Percentiles rank a stretch among this genome's conserved stretches.
These are phyloP conservation scores for Kurtzmaniella quercitrusa DNA, from an alignment of 1,139 yeast species.

Conservation along the genomic window DNA sequence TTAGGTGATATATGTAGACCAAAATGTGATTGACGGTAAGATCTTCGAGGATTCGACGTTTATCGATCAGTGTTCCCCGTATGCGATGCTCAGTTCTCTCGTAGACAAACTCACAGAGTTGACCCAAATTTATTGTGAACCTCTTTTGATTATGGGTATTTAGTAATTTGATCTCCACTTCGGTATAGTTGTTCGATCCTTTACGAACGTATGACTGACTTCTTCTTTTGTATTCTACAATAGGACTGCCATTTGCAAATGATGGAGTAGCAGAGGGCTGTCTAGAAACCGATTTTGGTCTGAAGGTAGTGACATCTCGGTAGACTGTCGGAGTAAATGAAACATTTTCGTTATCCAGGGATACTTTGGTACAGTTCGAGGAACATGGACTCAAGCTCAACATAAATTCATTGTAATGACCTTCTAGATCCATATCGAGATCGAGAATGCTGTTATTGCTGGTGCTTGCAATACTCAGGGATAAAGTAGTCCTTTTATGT, in stretches of 20 bases:
- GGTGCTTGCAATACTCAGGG: not conserved
- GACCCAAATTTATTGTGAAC: slow-evolving; percentile 1
- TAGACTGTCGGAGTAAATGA: not conserved
- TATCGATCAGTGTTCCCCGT: not conserved
- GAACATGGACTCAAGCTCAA: slow-evolving; percentile 17
- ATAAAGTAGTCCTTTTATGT: slow-evolving; percentile 9
- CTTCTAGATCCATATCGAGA: slow-evolving; percentile 4
- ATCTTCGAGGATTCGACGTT: slow-evolving; percentile 5
- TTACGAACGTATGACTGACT: slow-evolving; percentile 8
- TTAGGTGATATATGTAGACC: slow-evolving; percentile 14
- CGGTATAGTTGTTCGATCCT: slow-evolving; percentile 11
- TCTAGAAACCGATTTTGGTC: not conserved
- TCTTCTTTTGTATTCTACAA: slow-evolving; percentile 4
- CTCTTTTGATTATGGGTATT: slow-evolving; percentile 8
- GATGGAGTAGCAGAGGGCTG: not conserved
- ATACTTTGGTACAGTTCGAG: slow-evolving; percentile 9
- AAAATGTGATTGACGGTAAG: slow-evolving; percentile 19
- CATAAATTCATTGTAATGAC: slow-evolving; percentile 11
- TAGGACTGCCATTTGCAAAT: not conserved
- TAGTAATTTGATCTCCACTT: slow-evolving; percentile 9
- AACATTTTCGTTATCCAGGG: slow-evolving; percentile 4
- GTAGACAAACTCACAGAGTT: slow-evolving; percentile 3
- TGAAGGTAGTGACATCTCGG: not conserved
- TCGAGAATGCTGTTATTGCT: not conserved
- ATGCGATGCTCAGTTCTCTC: not conserved